These are phyloP conservation scores for Persicaria tinctoria DNA, from an alignment of 148 eudicot genomes.

Conservation along the genomic window DNA sequence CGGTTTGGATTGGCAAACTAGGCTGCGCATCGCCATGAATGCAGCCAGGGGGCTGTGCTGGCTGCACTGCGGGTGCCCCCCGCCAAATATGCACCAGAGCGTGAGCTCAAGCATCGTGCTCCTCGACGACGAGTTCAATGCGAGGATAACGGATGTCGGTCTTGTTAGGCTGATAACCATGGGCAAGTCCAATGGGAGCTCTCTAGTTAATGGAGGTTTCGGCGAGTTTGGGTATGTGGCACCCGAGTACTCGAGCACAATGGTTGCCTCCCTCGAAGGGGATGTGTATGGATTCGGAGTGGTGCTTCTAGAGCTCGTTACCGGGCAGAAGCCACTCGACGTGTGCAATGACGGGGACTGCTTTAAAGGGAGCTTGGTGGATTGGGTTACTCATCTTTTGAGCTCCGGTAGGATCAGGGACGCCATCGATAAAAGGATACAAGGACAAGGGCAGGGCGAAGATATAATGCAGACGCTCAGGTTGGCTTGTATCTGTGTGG, in stretches of 20 bases:
- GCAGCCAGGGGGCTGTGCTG: conserved; percentile 83
- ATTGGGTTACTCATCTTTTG: conserved; percentile 66
- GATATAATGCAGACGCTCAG: conserved; percentile 62
- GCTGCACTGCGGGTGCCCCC: conserved; percentile 87
- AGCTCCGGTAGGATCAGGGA: conserved; percentile 56
- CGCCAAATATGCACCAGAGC: conserved; percentile 66
- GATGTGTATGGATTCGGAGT: conserved; percentile 80
- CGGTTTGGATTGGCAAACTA: conserved; percentile 52
- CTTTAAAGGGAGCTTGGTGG: conserved; percentile 73
- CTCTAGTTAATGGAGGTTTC: conserved; percentile 60
- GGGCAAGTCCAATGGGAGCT: conserved; percentile 42
- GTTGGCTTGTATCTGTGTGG: conserved; percentile 71
- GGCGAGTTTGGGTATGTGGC: conserved; percentile 88
- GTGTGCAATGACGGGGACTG: conserved; percentile 48
- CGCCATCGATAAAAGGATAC: conserved; percentile 53
- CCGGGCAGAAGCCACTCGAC: conserved; percentile 74
- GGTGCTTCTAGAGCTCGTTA: conserved; percentile 68
- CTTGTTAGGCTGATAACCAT: conserved; percentile 52
- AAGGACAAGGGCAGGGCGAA: conserved; percentile 69
- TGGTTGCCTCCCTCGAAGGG: conserved; percentile 73
- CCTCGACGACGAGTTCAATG: conserved; percentile 84
- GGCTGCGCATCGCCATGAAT: conserved; percentile 71
- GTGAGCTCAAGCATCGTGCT: conserved; percentile 67
- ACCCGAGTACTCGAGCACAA: conserved; percentile 76
- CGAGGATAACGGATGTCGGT: conserved; percentile 68